Base-by-base conservation (phyloP, 1,139 yeast species). In the Suhomyces wounanorum region DNA sequence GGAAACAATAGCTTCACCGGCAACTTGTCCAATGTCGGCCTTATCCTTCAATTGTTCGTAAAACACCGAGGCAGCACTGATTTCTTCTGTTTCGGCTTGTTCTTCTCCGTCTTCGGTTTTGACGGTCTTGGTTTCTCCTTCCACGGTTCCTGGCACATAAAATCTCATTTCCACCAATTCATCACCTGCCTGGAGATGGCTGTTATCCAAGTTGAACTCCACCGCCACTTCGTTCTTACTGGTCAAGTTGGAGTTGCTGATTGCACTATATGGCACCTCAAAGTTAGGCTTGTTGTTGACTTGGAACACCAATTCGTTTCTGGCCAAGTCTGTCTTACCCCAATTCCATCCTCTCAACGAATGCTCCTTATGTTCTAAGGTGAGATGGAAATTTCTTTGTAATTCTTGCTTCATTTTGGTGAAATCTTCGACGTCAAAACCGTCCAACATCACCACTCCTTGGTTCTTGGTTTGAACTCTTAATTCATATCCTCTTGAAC, bases 281-380 rank as follows among this genome's bases (percentile, higher is more conserved):
- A 94, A 94, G 17, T 87, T 83, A 1, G 99, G 98, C 62, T 88
- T 87, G 60, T 91, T 91, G 62, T 89, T 89, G 35, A 92, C 85
- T 51, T 85, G 85, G 70, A 95, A 92, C 31, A 90, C 82, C 69
- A 94, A 76, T 67, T 94, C 99, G 60, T 91, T 89, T 65, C 97
- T 83, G 13, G 96, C 96, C 67, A 95, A 82, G 66, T 92, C 97
- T 10, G 94, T 79, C 56, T 86, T 85, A 50, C 99, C 99, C 99
- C 99, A 94, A 69, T 94, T 94, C 99, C 99, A 94, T 40, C 99
- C 99, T 70, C 97, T 83, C 59, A 94, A 75, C 6, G 97, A 88
- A 68, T 94, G 99, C 62, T 94, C 98, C 61, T 79, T 83, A 56
- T 82, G 86, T 60, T 94, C 98, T 55, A 95, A 77, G 48, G 81